phyloP scores from a whole-genome alignment of 2,329 filamentous ascomycete genomes.

The Coleophoma crateriformis region DNA sequence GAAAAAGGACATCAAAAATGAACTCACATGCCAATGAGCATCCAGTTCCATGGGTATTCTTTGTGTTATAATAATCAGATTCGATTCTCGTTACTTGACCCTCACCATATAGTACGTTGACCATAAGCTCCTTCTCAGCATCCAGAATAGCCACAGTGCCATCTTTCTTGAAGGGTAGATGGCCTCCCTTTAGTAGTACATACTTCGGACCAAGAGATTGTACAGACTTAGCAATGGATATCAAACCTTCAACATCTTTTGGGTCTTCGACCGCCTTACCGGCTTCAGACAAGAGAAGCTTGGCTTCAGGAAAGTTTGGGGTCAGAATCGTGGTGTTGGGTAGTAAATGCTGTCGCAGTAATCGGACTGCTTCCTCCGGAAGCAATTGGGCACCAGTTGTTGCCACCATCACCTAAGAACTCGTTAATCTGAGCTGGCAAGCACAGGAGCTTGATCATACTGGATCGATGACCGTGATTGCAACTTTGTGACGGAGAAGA shows the following conservation, averaged over 20 bases:
- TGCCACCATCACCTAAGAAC: conserved; percentile 77
- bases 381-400: conserved; percentile 71
- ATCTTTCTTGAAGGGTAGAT: conserved; percentile 69
- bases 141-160: conserved; percentile 51
- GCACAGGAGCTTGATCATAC: conserved; percentile 37
- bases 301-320: conserved; percentile 73
- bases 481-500: conserved; percentile 50
- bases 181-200: conserved; percentile 87
- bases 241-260: conserved; percentile 57
- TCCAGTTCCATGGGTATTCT: conserved; percentile 89
- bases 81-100: conserved; percentile 56
- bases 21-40: conserved; percentile 82
- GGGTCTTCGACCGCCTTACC: conserved; percentile 39
- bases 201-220: conserved; percentile 67
- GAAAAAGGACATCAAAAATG: background rate
- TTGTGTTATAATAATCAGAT: conserved; percentile 65
- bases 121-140: conserved; percentile 58
- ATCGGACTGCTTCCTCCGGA: conserved; percentile 55
- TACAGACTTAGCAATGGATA: conserved; percentile 61
- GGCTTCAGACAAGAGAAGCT: conserved; percentile 52
- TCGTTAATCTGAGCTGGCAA: background rate
- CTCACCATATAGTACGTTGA: conserved; percentile 71
- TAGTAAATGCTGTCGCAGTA: conserved; percentile 54
- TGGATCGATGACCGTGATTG: conserved; percentile 66
- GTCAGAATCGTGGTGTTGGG: conserved; percentile 65